Base-by-base conservation (phyloP, 2,329 filamentous ascomycete species). In the Alternaria metachromatica region DNA sequence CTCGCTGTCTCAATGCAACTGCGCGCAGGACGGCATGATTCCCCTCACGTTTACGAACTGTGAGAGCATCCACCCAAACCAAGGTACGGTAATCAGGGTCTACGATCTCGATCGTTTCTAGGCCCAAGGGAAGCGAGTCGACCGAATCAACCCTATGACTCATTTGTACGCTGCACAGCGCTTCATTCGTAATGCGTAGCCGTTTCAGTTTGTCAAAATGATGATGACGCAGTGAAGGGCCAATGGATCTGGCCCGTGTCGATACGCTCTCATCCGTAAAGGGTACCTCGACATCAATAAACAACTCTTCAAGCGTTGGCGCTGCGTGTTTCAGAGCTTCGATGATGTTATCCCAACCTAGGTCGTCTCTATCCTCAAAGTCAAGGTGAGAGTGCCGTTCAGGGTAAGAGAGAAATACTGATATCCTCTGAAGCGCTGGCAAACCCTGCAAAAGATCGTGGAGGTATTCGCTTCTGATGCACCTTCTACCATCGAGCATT, bases 211-310 rank as follows among this genome's bases (percentile, higher is more conserved):
- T 18, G 9, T 41, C 37, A 3, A 41, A 41, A 4, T 41, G 6
- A 3, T 41, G 1, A 41, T 41, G 0, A 4, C 37, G 37, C n/a
- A 41, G 37, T 3, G 37, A 41, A 18, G 37, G 6, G 0, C 0
- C 9, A 18, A 41, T 41, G 37, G 37, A 41, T 3, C 37, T 4
- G 1, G 37, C 37, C 37, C n/a, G 37, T 41, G 37, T 41, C n/a
- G 37, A 41, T 41, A 41, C n/a, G 37, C 37, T 18, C n/a, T 41
- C 37, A 41, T 41, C 37, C 4, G 37, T 41, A 41, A 41, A 41
- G 37, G 37, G 37, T 11, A 41, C 37, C 37, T 41, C 37, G n/a
- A 45, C 43, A 45, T 45, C 43, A 5, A 45, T 21, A 45, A 6
- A 13, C 18, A 45, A 8, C 12, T 13, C 43, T 45, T 45, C 43